These are phyloP conservation scores for Scytalidium sp. DNA, from an alignment of 2,329 filamentous ascomycete genomes.

Conservation along the genomic window DNA sequence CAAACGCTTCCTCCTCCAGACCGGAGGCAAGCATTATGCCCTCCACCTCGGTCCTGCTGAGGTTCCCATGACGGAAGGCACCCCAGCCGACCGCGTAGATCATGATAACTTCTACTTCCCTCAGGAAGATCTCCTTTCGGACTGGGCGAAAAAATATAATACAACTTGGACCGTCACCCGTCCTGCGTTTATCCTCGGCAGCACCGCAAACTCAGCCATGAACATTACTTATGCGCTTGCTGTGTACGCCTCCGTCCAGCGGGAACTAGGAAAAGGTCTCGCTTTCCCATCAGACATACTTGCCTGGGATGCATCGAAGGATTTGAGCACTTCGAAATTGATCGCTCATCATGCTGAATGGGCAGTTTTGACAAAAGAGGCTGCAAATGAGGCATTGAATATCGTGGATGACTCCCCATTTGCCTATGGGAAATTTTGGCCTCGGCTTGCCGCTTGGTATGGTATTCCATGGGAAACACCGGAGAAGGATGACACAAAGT, in stretches of 20 bases:
- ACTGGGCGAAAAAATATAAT: slow-evolving; percentile 2
- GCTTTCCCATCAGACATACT: slow-evolving; percentile 28
- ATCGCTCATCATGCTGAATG: slow-evolving; percentile 13
- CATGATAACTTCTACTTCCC: slow-evolving; percentile 15
- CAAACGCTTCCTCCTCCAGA: slow-evolving; percentile 23
- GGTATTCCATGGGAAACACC: slow-evolving; percentile 6
- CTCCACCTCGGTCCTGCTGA: slow-evolving; percentile 24
- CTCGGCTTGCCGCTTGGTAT: slow-evolving; percentile 32
- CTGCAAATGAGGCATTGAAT: slow-evolving; percentile 38
- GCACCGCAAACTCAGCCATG: slow-evolving; percentile 21
- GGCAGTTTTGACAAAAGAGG: slow-evolving; percentile 9
- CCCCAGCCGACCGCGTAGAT: neutral
- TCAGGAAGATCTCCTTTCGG: slow-evolving; percentile 13
- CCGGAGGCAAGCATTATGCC: slow-evolving; percentile 30
- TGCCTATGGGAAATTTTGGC: slow-evolving; percentile 38
- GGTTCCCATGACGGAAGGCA: slow-evolving; percentile 19
- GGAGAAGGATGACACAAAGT: slow-evolving; percentile 12
- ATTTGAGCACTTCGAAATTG: slow-evolving; percentile 5
- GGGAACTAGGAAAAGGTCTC: slow-evolving; percentile 28
- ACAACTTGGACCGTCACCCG: slow-evolving; percentile 11
- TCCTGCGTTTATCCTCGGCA: slow-evolving; percentile 14
- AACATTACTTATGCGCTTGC: slow-evolving; percentile 12
- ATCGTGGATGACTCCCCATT: slow-evolving; percentile 36
- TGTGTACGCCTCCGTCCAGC: slow-evolving; percentile 23
- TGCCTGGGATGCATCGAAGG: slow-evolving; percentile 12